Conservation (phyloP, 2,329 filamentous ascomycete species). For the Podosphaera fusca region DNA sequence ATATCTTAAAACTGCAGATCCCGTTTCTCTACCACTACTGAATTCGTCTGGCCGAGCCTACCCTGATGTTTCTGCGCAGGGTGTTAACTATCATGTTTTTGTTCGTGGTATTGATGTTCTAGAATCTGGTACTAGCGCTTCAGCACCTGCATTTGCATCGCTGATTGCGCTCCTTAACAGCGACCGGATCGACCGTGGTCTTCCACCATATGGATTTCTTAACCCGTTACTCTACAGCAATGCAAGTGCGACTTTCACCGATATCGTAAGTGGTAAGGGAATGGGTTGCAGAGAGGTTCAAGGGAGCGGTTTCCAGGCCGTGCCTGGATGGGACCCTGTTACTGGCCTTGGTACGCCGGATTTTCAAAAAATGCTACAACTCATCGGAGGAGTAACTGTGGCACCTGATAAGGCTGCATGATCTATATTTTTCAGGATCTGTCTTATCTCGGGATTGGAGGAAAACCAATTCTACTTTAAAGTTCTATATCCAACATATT, state of each 20-base stretch:
- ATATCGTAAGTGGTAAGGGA: slow-evolving; percentile 19
- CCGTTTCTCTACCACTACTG: slow-evolving; percentile 21
- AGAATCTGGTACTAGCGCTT: slow-evolving; percentile 29
- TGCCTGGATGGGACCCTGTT: slow-evolving; percentile 21
- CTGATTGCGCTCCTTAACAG: slow-evolving; percentile 41
- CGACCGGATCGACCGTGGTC: slow-evolving; percentile 28
- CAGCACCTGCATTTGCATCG: slow-evolving; percentile 31
- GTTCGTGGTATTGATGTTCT: slow-evolving; percentile 16
- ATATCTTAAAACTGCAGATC: slow-evolving; percentile 20
- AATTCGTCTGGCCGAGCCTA: slow-evolving; percentile 24
- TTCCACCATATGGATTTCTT: slow-evolving; percentile 21
- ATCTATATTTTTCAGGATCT: neutral
- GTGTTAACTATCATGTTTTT: slow-evolving; percentile 28
- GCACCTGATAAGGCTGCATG: neutral
- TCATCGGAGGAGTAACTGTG: neutral
- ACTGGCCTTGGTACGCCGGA: slow-evolving; percentile 21
- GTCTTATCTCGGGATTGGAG: too few relatives aligned
- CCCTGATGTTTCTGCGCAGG: slow-evolving; percentile 30
- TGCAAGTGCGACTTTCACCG: slow-evolving; percentile 19
- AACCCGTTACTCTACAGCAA: slow-evolving; percentile 22
- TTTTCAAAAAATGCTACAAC: slow-evolving; percentile 5
- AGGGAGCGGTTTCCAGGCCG: slow-evolving; percentile 3
- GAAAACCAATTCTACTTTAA: too few relatives aligned
- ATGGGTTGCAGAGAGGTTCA: slow-evolving; percentile 16
- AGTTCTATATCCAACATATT: too few relatives aligned